These are phyloP conservation scores for Colletotrichum spinosum DNA, from an alignment of 2,329 filamentous ascomycete genomes.

Conservation along the genomic window DNA sequence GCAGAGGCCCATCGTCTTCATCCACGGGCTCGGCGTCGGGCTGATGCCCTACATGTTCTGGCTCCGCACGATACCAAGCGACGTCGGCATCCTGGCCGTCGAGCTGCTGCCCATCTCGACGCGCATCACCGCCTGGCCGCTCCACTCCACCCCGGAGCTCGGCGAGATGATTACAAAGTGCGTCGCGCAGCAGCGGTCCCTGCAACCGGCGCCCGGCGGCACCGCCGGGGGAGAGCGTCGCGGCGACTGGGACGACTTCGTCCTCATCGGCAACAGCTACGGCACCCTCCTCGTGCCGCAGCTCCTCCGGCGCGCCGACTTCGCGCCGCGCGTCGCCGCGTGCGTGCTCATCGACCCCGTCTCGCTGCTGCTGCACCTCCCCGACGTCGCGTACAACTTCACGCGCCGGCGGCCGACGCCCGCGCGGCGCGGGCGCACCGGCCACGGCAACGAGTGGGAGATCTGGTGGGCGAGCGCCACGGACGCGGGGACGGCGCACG, in stretches of 20 bases:
- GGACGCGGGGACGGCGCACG: constrained; percentile 74
- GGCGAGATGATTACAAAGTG: constrained; percentile 31
- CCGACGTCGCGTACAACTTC: constrained; percentile 74
- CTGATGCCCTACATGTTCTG: constrained; percentile 69
- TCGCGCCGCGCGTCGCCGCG: constrained; percentile 53
- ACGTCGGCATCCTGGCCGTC: constrained; percentile 68
- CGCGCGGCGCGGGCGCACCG: constrained; percentile 34
- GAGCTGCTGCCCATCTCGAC: constrained; percentile 71
- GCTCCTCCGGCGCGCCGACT: constrained; percentile 59
- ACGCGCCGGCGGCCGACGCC: constrained; percentile 53
- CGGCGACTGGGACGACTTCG: constrained; percentile 58
- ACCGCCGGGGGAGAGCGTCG: neutral
- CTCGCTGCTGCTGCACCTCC: constrained; percentile 69
- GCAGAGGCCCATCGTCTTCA: constrained; percentile 68
- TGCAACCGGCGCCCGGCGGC: constrained; percentile 8
- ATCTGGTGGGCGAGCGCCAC: constrained; percentile 79
- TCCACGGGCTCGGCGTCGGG: constrained; percentile 69
- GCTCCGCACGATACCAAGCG: constrained; percentile 52
- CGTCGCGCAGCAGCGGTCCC: constrained; percentile 27
- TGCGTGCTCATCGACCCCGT: constrained; percentile 70
- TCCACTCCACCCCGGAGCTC: constrained; percentile 41
- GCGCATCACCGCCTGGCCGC: constrained; percentile 63
- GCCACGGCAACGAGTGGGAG: constrained; percentile 73
- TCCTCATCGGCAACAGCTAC: constrained; percentile 70
- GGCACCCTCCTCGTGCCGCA: constrained; percentile 68